A percentile compares a stretch with the other conserved stretches of the same genome.
These are phyloP conservation scores for Pseudogymnoascus pannorum DNA, from an alignment of 2,329 filamentous ascomycete genomes.

Conservation along the genomic window DNA sequence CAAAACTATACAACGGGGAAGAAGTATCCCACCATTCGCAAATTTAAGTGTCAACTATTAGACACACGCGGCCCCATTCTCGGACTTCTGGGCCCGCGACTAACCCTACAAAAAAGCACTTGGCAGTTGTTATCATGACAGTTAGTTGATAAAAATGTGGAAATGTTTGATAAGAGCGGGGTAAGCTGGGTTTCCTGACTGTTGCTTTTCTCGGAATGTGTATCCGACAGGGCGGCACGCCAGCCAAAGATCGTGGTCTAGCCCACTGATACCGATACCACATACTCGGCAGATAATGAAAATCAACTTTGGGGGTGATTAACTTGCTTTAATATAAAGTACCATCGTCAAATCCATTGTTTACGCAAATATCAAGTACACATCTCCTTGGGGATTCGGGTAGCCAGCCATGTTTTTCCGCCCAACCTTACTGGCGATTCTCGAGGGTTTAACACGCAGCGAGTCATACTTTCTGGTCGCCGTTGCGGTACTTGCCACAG, in stretches of 20 bases:
- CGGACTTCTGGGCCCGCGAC: background rate
- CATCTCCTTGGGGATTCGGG: background rate
- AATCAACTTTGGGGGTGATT: background rate
- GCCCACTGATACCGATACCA: background rate
- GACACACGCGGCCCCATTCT: background rate
- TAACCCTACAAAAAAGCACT: background rate
- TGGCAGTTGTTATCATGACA: constrained; percentile 15
- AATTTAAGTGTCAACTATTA: background rate
- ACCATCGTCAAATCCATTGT: background rate
- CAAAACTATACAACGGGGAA: background rate
- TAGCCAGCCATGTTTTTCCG: background rate
- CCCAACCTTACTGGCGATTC: background rate
- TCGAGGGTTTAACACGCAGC: background rate
- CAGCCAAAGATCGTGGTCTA: constrained; percentile 1
- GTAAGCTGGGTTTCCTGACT: constrained; percentile 7
- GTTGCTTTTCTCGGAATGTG: background rate
- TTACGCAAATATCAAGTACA: background rate
- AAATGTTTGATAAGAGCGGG: constrained; percentile 8
- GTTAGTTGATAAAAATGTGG: constrained; percentile 11
- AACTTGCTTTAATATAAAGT: background rate
- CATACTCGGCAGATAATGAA: background rate
- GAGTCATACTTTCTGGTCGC: background rate
- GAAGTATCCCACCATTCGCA: background rate
- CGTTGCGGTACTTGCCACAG: background rate
- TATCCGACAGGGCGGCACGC: constrained; percentile 5